A percentile compares a stretch with the other conserved stretches of the same genome.
Conservation (phyloP, 2,329 filamentous ascomycete species). For the Penicillium sp. region DNA sequence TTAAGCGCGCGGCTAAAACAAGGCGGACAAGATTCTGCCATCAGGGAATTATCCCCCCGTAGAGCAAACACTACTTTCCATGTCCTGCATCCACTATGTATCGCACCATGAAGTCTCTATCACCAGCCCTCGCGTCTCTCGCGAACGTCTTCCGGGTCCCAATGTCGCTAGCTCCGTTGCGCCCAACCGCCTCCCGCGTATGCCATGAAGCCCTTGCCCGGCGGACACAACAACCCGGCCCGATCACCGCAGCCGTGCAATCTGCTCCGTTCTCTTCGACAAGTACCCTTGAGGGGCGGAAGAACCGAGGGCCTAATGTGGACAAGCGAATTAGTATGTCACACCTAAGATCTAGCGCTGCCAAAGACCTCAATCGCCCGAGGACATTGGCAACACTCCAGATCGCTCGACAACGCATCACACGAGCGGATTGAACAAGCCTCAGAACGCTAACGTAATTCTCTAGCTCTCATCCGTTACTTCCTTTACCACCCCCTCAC, state of each 20-base stretch:
- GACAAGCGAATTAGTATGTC: conserved; percentile 53
- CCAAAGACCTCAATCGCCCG: neutral
- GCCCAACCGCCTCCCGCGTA: conserved; percentile 30
- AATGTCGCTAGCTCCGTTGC: conserved; percentile 37
- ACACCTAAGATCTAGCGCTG: neutral
- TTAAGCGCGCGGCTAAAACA: conserved; percentile 31
- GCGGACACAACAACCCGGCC: conserved; percentile 24
- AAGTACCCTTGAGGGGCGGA: conserved; percentile 45
- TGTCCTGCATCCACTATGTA: conserved; percentile 25
- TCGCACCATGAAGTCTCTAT: conserved; percentile 41
- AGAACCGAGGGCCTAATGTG: conserved; percentile 32
- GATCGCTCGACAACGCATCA: conserved; percentile 26
- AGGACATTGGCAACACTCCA: neutral
- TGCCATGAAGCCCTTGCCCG: conserved; percentile 29
- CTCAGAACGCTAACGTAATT: conserved; percentile 15
- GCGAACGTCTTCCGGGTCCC: conserved; percentile 51
- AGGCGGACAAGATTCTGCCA: conserved; percentile 31
- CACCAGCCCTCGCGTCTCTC: conserved; percentile 49
- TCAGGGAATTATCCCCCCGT: conserved; percentile 31
- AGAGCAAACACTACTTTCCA: conserved; percentile 20
- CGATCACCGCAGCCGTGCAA: conserved; percentile 31
- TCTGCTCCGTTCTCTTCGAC: conserved; percentile 46
- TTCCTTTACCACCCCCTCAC: conserved; percentile 70
- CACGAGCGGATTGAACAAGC: neutral
- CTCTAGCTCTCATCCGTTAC: conserved; percentile 67